A percentile compares a stretch with the other conserved stretches of the same genome.
Conservation (phyloP, 2,329 filamentous ascomycete species). For the Monosporascus ibericus region DNA sequence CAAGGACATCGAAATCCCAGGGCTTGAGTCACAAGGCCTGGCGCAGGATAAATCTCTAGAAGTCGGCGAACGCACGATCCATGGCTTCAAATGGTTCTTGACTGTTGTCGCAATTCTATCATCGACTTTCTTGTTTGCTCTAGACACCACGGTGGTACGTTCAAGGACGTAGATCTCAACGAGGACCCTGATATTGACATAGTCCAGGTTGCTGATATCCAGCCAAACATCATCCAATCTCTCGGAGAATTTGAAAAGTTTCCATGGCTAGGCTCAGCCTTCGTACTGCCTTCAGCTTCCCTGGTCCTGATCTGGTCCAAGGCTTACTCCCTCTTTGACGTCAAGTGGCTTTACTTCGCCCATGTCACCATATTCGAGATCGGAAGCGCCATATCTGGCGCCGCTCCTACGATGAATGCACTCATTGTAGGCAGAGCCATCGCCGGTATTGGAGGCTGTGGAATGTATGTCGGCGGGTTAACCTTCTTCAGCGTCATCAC, state of each 20-base stretch:
- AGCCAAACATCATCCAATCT: slow-evolving; percentile 2
- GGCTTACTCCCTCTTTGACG: slow-evolving; percentile 5
- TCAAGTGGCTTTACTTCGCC: slow-evolving; percentile 7
- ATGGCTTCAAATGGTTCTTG: too few species aligned
- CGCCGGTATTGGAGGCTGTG: slow-evolving; percentile 10
- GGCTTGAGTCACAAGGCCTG: too few species aligned
- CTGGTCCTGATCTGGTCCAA: slow-evolving; percentile 2
- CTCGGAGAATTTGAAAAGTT: background rate
- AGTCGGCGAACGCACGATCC: too few species aligned
- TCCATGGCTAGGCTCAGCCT: background rate
- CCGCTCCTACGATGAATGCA: slow-evolving; percentile 11
- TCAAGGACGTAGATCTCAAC: too few species aligned
- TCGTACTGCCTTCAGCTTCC: background rate
- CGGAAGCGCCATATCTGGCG: slow-evolving; percentile 13
- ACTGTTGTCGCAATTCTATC: slow-evolving; percentile 1
- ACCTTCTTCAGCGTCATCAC: slow-evolving; percentile 3
- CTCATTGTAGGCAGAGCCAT: slow-evolving; percentile 17
- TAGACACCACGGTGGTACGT: slow-evolving; percentile 6
- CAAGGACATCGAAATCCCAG: too few species aligned
- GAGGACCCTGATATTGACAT: too few species aligned
- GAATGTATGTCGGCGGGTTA: slow-evolving; percentile 7
- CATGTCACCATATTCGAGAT: slow-evolving; percentile 1
- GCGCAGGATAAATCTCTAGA: too few species aligned
- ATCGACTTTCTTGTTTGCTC: slow-evolving; percentile 4
- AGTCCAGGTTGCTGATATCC: slow-evolving; percentile 2